Base-by-base conservation (phyloP, 2,329 filamentous ascomycete species). In the Trichophyton benhamiae region DNA sequence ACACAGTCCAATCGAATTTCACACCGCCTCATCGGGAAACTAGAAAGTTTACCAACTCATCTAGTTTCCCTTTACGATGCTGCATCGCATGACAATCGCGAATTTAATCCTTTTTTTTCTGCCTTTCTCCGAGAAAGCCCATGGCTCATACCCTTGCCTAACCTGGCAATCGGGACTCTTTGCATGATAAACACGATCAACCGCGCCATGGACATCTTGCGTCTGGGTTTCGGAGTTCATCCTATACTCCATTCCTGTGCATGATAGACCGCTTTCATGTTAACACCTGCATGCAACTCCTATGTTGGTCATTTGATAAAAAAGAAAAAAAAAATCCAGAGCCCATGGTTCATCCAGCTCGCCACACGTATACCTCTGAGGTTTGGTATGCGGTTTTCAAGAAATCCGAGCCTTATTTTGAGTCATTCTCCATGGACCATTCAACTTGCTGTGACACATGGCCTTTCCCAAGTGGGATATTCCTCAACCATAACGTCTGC, bases 1-100 rank as follows among this genome's bases (percentile, higher is more conserved):
- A 36, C 17, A 49, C 20, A 42, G 49, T 33, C 58, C 58, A 58
- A 58, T 30, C 25, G 25, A 36, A 53, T 48, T 55, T 30, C 48
- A 41, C 59, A 60, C 59, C 59, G 59, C 59, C 59, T 60, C 36
- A 13, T 44, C 30, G 30, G 25, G 36, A 42, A 41, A 20, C 27
- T 3, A 30, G 36, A 59, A 59, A 59, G 57, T 59, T 59, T 59
- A 46, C 46, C 57, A 59, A 59, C 57, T 59, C 42, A 59, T 59
- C 58, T 6, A 49, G 27, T 33, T 42, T 9, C 22, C 42, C 57
- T 59, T 20, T 25, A 44, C 25, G 38, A 48, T 59, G 25, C 42
- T 36, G 25, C 58, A 59, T 49, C 42, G 58, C 42, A 59, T 59
- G 58, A 49, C 27, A 59, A 48, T 59, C 38, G 57, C 58, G 44